Base-by-base conservation (phyloP, 2,329 filamentous ascomycete genomes). In the Grosmannia clavigera region DNA sequence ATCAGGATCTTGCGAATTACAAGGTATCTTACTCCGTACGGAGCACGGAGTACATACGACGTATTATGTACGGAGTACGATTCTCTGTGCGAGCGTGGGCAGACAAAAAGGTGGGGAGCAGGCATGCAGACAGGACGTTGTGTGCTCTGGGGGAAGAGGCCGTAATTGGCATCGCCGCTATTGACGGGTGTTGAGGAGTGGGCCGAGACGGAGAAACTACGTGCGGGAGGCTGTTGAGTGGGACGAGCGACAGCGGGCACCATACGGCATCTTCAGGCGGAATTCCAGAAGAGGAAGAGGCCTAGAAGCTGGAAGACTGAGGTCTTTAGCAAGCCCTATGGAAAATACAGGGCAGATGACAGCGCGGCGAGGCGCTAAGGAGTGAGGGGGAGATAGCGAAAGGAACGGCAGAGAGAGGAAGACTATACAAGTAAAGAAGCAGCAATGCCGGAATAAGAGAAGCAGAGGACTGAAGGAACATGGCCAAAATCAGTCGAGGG, bases 191-290 rank as follows among this genome's bases (percentile, higher is more conserved):
- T 38, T 56, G 29, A 46, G 55, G 57, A 27, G 60, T 61, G 60
- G 57, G 53, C 57, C 57, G 57, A 61, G 60, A 57, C 57, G 60
- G 55, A 55, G 55, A 50, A 51, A 31, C 51, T 35, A 48, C 25
- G 55, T 31, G 56, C 60, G 60, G 58, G 58, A 60, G 58, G 38
- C 50, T 50, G 48, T 54, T 31, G 55, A 53, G 59, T 61, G 56
- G 56, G 51, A 58, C 60, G 50, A 52, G 46, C 19, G 38, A 38
- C n/a, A 38, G 33, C 46, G 35, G n/a, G 31, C 46, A 48, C 25
- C 25, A 25, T 12, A 43, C 35, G 40, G 19, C 38, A 53, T 9
- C 29, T 50, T 35, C 19, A 43, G 16, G 50, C 14, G n/a, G 16
- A 33, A 52, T 27, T 29, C 25, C 35, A 57, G 7, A 16, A 29